phyloP scores from a whole-genome alignment of 164 flowering plant species.

The Hamamelis virginiana region DNA sequence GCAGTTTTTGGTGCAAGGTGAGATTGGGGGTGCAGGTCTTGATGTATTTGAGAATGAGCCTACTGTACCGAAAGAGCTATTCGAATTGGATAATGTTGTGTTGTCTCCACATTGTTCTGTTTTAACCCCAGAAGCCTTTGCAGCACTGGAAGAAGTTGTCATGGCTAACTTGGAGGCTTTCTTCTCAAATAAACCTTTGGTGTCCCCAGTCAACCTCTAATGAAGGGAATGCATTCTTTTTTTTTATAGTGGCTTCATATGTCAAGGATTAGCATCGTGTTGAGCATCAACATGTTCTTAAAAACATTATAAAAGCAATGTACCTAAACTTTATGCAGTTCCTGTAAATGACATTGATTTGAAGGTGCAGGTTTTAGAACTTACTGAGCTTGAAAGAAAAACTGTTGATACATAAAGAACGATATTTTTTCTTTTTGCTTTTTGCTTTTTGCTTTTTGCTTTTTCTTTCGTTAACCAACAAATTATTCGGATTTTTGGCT shows the following conservation, averaged over 20 bases:
- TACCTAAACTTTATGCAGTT: too few relatives aligned
- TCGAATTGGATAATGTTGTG: conserved; percentile 43
- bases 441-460: too few relatives aligned
- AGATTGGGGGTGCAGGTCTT: conserved; percentile 49
- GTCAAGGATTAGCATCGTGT: too few relatives aligned
- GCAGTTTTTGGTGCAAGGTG: conserved; percentile 32
- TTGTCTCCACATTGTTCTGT: conserved; percentile 46
- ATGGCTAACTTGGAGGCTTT: conserved; percentile 42
- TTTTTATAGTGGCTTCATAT: not conserved
- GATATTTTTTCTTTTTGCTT: too few relatives aligned
- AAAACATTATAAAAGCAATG: too few relatives aligned
- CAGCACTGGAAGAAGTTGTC: conserved; percentile 16
- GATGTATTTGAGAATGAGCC: conserved; percentile 62
- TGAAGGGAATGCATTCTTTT: not conserved
- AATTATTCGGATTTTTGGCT: too few relatives aligned
- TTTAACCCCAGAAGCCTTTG: conserved; percentile 32
- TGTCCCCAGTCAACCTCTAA: conserved; percentile 8
- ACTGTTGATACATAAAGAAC: too few relatives aligned
- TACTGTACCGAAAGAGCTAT: conserved; percentile 43
- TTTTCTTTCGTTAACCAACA: too few relatives aligned
- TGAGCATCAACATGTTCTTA: too few relatives aligned
- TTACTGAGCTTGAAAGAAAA: too few relatives aligned
- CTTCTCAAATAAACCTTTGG: conserved; percentile 38
- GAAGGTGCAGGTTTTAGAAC: too few relatives aligned
- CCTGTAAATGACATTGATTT: too few relatives aligned